A percentile compares a stretch with the other conserved stretches of the same genome.
phyloP scores from a whole-genome alignment of 768 basidiomycete species.

The Russula griseocarnosa region DNA sequence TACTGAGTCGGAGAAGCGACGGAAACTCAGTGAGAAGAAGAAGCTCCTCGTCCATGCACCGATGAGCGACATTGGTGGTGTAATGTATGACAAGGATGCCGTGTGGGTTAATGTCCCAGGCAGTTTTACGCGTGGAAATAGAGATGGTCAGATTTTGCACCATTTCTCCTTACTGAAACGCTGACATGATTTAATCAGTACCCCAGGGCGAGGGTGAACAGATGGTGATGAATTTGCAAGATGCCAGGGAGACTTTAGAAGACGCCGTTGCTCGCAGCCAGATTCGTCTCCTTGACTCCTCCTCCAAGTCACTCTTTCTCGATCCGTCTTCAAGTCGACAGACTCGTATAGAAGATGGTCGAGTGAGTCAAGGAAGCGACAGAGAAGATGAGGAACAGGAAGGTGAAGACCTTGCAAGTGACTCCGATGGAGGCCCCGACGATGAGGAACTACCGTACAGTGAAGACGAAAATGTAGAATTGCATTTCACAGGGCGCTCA shows the following conservation, averaged over 20 bases:
- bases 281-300: conserved; percentile 80
- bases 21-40: conserved; percentile 94
- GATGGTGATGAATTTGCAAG: conserved; percentile 98
- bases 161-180: neutral
- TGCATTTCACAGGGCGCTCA: conserved; percentile 25
- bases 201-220: conserved; percentile 90
- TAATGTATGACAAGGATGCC: conserved; percentile 96
- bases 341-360: conserved; percentile 31
- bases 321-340: conserved; percentile 32
- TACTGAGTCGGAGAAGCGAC: conserved; percentile 80
- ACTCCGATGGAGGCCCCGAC: conserved; percentile 32
- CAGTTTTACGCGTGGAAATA: conserved; percentile 78
- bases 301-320: conserved; percentile 62
- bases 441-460: conserved; percentile 32
- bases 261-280: conserved; percentile 76
- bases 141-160: conserved; percentile 46
- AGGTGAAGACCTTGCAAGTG: conserved; percentile 32
- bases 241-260: conserved; percentile 74
- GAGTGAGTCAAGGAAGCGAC: conserved; percentile 30
- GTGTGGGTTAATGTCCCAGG: conserved; percentile 98
- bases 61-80: conserved; percentile 97
- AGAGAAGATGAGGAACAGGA: conserved; percentile 33
- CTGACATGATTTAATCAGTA: conserved; percentile 40
- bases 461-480: conserved; percentile 28
- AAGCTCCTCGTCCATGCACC: conserved; percentile 91